Conservation (phyloP, 2,329 filamentous ascomycete genomes). For the Knufia fluminis region DNA sequence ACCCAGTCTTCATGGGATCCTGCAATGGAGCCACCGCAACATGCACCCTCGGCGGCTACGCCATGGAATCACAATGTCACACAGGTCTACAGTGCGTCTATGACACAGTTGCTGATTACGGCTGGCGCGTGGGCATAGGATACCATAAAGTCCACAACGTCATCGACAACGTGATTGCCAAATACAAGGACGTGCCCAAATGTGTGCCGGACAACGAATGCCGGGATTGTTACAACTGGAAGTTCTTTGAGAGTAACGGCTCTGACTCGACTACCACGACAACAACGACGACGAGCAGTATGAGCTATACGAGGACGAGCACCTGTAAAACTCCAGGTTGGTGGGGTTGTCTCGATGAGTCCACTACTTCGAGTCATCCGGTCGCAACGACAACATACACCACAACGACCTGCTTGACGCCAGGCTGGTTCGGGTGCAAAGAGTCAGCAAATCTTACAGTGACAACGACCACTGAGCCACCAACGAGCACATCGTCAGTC, state of each 20-base stretch:
- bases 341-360: conserved; percentile 59
- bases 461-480: conserved; percentile 22
- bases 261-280: conserved; percentile 63
- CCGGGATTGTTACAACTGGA: conserved; percentile 85
- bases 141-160: conserved; percentile 85
- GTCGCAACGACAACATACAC: conserved; percentile 28
- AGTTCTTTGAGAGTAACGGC: conserved; percentile 87
- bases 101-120: conserved; percentile 82
- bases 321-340: conserved; percentile 79
- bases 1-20: conserved; percentile 87
- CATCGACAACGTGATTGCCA: conserved; percentile 75
- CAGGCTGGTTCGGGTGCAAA: conserved; percentile 37
- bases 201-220: conserved; percentile 72
- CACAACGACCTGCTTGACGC: conserved; percentile 33
- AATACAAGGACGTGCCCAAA: conserved; percentile 69
- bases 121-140: conserved; percentile 83
- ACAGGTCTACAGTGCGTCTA: conserved; percentile 81
- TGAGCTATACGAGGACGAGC: conserved; percentile 39
- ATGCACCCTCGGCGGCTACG: conserved; percentile 87
- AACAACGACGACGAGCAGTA: conserved; percentile 42
- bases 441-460: conserved; percentile 28
- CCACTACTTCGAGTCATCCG: conserved; percentile 31
- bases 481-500: conserved; percentile 12
- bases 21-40: conserved; percentile 85
- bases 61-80: conserved; percentile 87